Percentiles rank a stretch among this genome's conserved stretches.
These are phyloP conservation scores for Warburgia ugandensis DNA, from an alignment of 164 flowering plant species.

Conservation along the genomic window DNA sequence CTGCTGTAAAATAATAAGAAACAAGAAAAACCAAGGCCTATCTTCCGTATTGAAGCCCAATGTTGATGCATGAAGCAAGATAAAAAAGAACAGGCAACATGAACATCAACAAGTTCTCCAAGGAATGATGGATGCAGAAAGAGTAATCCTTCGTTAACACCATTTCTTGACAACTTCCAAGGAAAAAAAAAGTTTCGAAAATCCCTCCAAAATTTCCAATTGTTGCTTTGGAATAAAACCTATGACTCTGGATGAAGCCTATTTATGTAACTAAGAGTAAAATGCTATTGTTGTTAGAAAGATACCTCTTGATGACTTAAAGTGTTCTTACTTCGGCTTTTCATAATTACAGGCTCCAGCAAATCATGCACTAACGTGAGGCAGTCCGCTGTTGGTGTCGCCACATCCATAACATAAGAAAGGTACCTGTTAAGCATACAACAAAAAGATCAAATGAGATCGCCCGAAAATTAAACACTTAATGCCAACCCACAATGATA, in stretches of 20 bases:
- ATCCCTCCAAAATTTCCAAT: no score
- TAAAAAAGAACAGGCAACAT: neutral
- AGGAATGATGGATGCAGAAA: neutral
- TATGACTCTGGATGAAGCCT: no score
- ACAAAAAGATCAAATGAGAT: no score
- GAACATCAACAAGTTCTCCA: neutral
- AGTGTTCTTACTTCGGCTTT: slow-evolving; percentile 50
- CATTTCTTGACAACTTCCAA: neutral
- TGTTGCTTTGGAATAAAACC: no score
- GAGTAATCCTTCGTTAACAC: neutral
- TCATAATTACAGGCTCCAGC: slow-evolving; percentile 70
- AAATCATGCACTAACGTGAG: slow-evolving; percentile 65
- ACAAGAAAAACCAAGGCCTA: neutral
- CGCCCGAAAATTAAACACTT: no score
- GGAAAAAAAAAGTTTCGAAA: neutral
- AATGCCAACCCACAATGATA: no score
- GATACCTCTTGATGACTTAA: slow-evolving; percentile 96
- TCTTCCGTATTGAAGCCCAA: neutral
- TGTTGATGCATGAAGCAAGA: neutral
- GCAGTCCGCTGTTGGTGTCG: slow-evolving; percentile 93
- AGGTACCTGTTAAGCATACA: slow-evolving; percentile 61
- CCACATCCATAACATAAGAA: slow-evolving; percentile 93
- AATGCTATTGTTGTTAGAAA: neutral
- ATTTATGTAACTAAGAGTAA: no score
- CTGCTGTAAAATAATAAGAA: neutral